Percentiles rank a stretch among this genome's conserved stretches.
phyloP scores from a whole-genome alignment of 2,329 filamentous ascomycete genomes.

The Colletotrichum sp. region DNA sequence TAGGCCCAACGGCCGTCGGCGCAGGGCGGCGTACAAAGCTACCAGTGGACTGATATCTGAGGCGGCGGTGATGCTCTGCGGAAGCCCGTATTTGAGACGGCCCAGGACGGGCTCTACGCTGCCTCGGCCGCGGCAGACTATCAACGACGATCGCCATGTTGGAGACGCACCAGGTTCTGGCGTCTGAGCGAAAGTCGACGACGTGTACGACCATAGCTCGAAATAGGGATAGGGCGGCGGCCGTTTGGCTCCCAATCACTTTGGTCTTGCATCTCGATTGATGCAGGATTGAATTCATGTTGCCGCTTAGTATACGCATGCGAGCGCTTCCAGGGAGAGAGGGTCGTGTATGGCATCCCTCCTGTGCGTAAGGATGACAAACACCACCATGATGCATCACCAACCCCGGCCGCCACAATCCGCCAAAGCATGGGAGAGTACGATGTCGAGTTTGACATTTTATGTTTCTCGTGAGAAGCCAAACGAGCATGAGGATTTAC shows the following conservation, averaged over 20 bases:
- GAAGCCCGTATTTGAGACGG: slow-evolving; percentile 19
- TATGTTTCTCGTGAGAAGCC: not conserved
- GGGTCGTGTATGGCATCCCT: not conserved
- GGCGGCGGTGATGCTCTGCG: not conserved
- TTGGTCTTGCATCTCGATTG: not conserved
- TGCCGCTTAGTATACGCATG: not conserved
- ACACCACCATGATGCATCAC: not conserved
- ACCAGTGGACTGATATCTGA: slow-evolving; percentile 2
- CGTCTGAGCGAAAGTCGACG: not conserved
- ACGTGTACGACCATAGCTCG: not conserved
- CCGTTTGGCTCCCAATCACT: not conserved
- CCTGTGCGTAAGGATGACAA: not conserved
- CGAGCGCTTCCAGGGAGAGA: not conserved
- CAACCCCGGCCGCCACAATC: not conserved
- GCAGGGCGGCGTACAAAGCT: not conserved
- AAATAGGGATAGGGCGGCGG: not conserved
- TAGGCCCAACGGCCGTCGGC: not conserved
- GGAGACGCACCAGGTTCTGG: not conserved
- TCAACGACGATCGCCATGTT: slow-evolving; percentile 12
- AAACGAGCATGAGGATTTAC: not conserved
- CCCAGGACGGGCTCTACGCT: not conserved
- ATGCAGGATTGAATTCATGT: not conserved
- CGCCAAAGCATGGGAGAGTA: not conserved
- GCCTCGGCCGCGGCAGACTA: not conserved
- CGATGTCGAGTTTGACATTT: not conserved